Conservation (phyloP, 148 eudicot genomes). For the Pharnaceum exiguum region DNA sequence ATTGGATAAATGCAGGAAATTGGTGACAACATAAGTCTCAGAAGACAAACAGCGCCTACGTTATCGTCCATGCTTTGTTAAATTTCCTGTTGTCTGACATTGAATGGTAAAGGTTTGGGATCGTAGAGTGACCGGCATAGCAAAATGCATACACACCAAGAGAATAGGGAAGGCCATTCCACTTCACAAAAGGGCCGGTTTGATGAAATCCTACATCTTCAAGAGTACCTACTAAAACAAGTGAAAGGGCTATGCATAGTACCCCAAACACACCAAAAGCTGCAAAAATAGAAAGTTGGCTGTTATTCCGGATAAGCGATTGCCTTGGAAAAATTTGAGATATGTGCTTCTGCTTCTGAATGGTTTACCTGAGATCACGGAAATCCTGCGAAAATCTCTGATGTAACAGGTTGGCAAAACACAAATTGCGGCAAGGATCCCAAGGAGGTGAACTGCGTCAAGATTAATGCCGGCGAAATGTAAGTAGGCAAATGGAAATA, state of each 20-base stretch:
- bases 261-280: slow-evolving; percentile 86
- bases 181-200: slow-evolving; percentile 46
- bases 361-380: slow-evolving; percentile 75
- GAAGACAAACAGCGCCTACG: slow-evolving; percentile 33
- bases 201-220: slow-evolving; percentile 62
- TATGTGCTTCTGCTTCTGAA: neutral
- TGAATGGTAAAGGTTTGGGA: slow-evolving; percentile 92
- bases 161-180: slow-evolving; percentile 75
- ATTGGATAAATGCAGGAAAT: neutral
- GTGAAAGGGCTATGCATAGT: slow-evolving; percentile 52
- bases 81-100: slow-evolving; percentile 89
- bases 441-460: slow-evolving; percentile 67
- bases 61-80: slow-evolving; percentile 47
- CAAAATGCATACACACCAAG: slow-evolving; percentile 88
- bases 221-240: slow-evolving; percentile 52
- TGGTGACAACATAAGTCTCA: neutral
- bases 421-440: slow-evolving; percentile 55
- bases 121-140: slow-evolving; percentile 81
- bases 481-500: slow-evolving; percentile 69
- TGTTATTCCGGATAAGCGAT: neutral
- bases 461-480: slow-evolving; percentile 45
- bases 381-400: slow-evolving; percentile 63
- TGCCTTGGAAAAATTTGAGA: neutral
- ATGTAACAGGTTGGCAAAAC: slow-evolving; percentile 81
- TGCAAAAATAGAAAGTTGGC: slow-evolving; percentile 27